Evolutionary conservation across 2,329 filamentous ascomycete genomes (phyloP), one percentile per base, ranked within the genome.

Genomic region (Neonectria coccinea): DNA sequence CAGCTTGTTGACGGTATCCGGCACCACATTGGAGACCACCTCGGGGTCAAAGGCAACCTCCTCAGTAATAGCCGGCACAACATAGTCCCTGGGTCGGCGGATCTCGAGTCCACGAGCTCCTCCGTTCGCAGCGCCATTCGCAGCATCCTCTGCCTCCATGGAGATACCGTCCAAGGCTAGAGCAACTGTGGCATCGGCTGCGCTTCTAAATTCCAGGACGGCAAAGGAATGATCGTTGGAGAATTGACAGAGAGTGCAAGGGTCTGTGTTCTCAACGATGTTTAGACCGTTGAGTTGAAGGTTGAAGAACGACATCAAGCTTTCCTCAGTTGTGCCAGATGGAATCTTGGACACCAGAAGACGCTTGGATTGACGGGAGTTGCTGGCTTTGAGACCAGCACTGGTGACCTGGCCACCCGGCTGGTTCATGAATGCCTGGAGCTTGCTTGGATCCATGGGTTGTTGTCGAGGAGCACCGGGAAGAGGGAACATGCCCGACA

Each of bases 401-500:
- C 88, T 93, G 66, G 88, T 91, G 63, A 87, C 81, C 75, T 90
- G 82, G 59, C 91, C 91, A 59, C 88, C 89, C 14, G 95, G 92
- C 76, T 97, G 94, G 78, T 92, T 94, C 89, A 97, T 97, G 79
- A 99, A 97, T 22, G 95, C 94, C 78, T 97, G 94, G 52, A 99
- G 86, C 79, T 95, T 95, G 74, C 89, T 92, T 16, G 95, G 94
- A 73, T 99, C 96, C 91, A 98, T 96, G 36, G 93, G 91, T 76
- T 97, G 94, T 79, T 97, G 94, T 72, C 96, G 90, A 59, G 96
- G 96, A 66, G 96, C 96, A 69, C 96, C 96, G 4, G 96, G 96
- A 50, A 99, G 88, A 65, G 97, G 94, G 83, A 99, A 99, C 96
- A 99, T 97, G 83, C 95, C 91, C 70, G 97, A 99, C 48, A 99